These are phyloP conservation scores for Panellus pusillus DNA, from an alignment of 768 basidiomycete genomes.

Conservation along the genomic window DNA sequence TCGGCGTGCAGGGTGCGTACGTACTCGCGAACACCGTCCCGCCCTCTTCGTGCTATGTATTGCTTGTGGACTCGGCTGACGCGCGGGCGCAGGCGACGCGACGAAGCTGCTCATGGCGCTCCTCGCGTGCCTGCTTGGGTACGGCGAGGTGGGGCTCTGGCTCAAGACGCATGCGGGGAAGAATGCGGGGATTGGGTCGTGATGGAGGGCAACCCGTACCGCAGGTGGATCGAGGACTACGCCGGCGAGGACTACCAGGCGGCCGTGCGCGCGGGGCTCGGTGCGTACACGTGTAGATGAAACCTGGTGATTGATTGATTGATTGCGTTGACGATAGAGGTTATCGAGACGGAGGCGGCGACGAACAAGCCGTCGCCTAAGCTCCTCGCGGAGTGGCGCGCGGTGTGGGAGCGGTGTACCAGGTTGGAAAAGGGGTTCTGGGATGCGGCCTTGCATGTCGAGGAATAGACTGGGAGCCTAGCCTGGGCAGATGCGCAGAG, in stretches of 20 bases:
- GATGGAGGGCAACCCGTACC: slow-evolving; percentile 72
- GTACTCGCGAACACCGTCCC: no score
- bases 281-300: slow-evolving; percentile 45
- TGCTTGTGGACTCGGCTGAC: no score
- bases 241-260: slow-evolving; percentile 66
- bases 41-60: no score
- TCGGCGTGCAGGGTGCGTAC: slow-evolving; percentile 65
- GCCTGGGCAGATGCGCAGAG: no score
- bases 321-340: slow-evolving; percentile 42
- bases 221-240: slow-evolving; percentile 79
- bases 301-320: not conserved
- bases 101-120: slow-evolving; percentile 77
- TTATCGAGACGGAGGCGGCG: slow-evolving; percentile 67
- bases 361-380: slow-evolving; percentile 60
- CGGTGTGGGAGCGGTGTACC: slow-evolving; percentile 76
- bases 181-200: slow-evolving; percentile 59
- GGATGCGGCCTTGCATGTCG: slow-evolving; percentile 56
- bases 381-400: slow-evolving; percentile 63
- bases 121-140: slow-evolving; percentile 84
- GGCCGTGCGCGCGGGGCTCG: slow-evolving; percentile 73
- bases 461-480: not conserved
- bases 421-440: slow-evolving; percentile 83
- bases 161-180: no score
- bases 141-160: slow-evolving; percentile 91
- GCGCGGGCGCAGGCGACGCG: slow-evolving; percentile 52